These are phyloP conservation scores for Xylaria curta DNA, from an alignment of 495 filamentous ascomycete species.

Conservation along the genomic window DNA sequence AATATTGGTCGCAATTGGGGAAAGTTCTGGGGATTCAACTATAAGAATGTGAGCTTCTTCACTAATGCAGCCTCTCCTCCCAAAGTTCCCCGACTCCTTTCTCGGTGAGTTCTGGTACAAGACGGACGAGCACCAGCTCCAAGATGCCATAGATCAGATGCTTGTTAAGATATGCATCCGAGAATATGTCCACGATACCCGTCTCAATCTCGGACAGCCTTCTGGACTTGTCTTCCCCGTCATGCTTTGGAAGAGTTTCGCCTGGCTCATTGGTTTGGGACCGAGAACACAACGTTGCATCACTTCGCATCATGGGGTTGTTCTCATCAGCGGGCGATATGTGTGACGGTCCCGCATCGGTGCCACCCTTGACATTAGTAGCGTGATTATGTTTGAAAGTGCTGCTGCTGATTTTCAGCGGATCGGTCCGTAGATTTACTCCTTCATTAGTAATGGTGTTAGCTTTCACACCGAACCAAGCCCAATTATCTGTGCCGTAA, in stretches of 20 bases:
- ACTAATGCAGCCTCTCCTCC: constrained; percentile 68
- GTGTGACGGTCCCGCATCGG: constrained; percentile 40
- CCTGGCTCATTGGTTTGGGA: constrained; percentile 15
- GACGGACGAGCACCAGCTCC: constrained; percentile 75
- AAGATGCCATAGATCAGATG: constrained; percentile 81
- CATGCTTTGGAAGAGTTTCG: constrained; percentile 41
- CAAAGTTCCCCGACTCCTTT: constrained; percentile 73
- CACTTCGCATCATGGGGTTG: constrained; percentile 41
- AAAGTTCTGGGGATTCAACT: constrained; percentile 3
- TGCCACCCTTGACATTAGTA: constrained; percentile 34
- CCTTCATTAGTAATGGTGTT: constrained; percentile 29
- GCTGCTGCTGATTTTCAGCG: constrained; percentile 32
- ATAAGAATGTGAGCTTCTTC: not conserved
- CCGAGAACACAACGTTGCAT: constrained; percentile 46
- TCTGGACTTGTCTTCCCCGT: constrained; percentile 45
- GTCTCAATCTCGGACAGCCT: constrained; percentile 56
- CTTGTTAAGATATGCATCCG: constrained; percentile 86
- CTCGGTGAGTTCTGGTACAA: constrained; percentile 85
- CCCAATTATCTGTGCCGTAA: constrained; percentile 51
- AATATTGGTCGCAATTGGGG: not conserved
- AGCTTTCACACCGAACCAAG: constrained; percentile 34
- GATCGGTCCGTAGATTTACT: constrained; percentile 39
- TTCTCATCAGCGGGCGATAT: constrained; percentile 42
- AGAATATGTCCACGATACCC: constrained; percentile 72
- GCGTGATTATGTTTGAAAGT: constrained; percentile 32